Percentiles rank a stretch among this genome's conserved stretches.
Conservation (phyloP, 345 rosid genomes). For the Hibiscus mutabilis region DNA sequence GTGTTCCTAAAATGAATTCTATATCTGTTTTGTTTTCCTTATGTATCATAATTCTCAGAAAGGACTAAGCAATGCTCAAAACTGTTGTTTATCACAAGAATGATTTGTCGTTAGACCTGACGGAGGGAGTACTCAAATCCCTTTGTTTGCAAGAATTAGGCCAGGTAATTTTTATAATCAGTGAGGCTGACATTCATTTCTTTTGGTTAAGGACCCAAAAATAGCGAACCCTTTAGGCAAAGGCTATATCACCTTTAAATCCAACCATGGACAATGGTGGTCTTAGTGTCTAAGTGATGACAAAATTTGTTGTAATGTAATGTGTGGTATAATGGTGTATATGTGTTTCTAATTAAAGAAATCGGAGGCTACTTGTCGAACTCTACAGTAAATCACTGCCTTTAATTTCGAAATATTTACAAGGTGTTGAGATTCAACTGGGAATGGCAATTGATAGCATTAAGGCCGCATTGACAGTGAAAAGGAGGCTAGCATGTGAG, state of each 20-base stretch:
- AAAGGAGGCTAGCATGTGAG: constrained; percentile 69
- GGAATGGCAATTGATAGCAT: constrained; percentile 61
- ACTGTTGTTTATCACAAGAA: constrained; percentile 27
- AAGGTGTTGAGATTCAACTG: constrained; percentile 56
- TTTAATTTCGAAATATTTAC: constrained; percentile 7
- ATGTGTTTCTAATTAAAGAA: neutral
- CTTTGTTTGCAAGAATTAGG: constrained; percentile 63
- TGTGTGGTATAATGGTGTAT: neutral
- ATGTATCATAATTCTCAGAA: neutral
- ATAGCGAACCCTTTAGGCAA: no score
- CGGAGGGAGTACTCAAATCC: constrained; percentile 58
- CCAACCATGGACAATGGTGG: no score
- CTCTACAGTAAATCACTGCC: no score
- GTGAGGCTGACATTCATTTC: no score
- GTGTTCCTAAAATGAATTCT: neutral
- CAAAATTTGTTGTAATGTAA: neutral
- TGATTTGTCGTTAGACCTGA: constrained; percentile 52
- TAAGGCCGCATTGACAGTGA: constrained; percentile 61
- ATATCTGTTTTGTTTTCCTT: neutral
- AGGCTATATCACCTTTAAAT: no score
- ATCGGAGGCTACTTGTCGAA: no score
- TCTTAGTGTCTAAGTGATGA: no score
- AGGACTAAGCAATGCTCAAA: neutral
- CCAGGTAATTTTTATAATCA: no score
- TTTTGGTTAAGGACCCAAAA: no score